A percentile compares a stretch with the other conserved stretches of the same genome.
These are phyloP conservation scores for Carex arenaria DNA, from an alignment of 202 grass and related monocot genomes.

Conservation along the genomic window DNA sequence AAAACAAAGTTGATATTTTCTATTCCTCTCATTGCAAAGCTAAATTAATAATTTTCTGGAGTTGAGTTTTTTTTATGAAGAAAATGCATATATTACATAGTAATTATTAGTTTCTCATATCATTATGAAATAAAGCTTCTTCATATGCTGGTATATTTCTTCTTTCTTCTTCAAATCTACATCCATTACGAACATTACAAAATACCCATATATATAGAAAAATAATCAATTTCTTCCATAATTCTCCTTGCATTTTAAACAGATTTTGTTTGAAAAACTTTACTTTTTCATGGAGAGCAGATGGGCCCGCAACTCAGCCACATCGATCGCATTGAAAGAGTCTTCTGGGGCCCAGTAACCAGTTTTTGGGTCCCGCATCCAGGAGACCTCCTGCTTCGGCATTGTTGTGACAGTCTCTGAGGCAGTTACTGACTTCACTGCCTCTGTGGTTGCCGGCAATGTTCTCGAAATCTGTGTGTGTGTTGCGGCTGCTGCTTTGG, in stretches of 20 bases:
- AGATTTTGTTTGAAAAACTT: neutral
- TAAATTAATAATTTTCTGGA: neutral
- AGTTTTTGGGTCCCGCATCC: constrained; percentile 73
- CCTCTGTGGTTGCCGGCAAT: neutral
- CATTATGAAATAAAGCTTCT: neutral
- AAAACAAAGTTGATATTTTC: neutral
- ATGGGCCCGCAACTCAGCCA: constrained; percentile 42
- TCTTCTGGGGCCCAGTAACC: constrained; percentile 58
- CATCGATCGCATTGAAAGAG: constrained; percentile 38
- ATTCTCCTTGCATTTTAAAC: neutral
- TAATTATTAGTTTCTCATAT: neutral
- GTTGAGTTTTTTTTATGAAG: neutral
- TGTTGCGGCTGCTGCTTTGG: neutral
- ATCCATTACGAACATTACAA: neutral
- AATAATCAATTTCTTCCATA: neutral
- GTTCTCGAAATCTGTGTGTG: neutral
- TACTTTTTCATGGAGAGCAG: constrained; percentile 32
- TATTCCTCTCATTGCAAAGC: neutral
- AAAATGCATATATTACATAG: neutral
- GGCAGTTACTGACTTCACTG: neutral
- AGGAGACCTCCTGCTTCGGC: constrained; percentile 35
- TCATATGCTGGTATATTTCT: neutral
- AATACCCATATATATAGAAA: neutral
- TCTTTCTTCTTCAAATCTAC: neutral
- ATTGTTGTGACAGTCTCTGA: neutral